Percentiles rank a stretch among this genome's conserved stretches.
phyloP scores from a whole-genome alignment of 75 land plant species.

The Azolla pinnata region DNA sequence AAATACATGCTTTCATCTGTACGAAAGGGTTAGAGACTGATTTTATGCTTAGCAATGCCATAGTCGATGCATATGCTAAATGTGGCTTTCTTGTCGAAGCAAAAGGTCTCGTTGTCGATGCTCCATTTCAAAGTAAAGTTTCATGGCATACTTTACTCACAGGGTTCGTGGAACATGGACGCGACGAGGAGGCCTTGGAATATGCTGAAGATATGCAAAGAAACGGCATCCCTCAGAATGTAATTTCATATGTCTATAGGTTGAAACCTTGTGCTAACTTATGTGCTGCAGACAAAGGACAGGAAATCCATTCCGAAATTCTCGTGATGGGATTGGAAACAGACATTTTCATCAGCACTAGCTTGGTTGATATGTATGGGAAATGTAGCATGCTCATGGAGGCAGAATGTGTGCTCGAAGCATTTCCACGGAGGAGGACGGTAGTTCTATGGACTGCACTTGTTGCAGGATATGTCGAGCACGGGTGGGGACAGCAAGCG shows the following conservation, averaged over 20 bases:
- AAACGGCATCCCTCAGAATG: not conserved
- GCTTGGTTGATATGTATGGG: not conserved
- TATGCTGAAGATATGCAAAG: not conserved
- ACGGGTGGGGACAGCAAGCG: constrained; percentile 5
- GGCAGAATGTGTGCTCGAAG: not conserved
- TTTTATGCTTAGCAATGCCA: constrained; percentile 2
- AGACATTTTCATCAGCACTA: not conserved
- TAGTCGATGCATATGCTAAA: constrained; percentile 11
- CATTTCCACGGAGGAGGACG: not conserved
- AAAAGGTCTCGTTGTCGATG: constrained; percentile 7
- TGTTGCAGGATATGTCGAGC: constrained; percentile 9
- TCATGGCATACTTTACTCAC: constrained; percentile 10
- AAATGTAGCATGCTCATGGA: not conserved
- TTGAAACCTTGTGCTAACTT: not conserved
- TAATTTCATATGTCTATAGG: not conserved
- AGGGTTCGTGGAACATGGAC: constrained; percentile 14
- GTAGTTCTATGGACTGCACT: constrained; percentile 2
- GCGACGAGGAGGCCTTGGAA: constrained; percentile 10
- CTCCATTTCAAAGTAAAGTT: not conserved
- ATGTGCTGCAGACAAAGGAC: not conserved
- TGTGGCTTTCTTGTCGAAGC: constrained; percentile 8
- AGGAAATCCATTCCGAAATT: not conserved
- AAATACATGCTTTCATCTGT: not conserved
- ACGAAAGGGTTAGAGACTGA: not conserved
- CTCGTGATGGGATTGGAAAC: not conserved